phyloP scores from a whole-genome alignment of 352 stramenopile genomes.

The Globisporangium nagaii region DNA sequence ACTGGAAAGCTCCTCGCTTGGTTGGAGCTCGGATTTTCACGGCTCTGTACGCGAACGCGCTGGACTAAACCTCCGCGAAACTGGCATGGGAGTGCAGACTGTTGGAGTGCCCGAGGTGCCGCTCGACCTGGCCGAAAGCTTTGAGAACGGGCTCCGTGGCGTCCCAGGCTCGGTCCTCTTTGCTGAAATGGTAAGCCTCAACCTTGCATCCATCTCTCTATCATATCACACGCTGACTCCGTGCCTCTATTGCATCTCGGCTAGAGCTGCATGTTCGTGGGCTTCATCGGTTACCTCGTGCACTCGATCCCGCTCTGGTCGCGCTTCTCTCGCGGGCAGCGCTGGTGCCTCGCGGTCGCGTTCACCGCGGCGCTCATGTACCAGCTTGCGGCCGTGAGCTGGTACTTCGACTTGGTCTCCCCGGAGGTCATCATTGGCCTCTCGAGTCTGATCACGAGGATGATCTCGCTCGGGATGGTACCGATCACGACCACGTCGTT shows the following conservation, averaged over 20 bases:
- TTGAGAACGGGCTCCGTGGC: conserved; percentile 18
- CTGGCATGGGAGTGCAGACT: background rate
- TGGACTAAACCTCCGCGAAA: too few relatives aligned
- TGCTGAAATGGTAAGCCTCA: conserved; percentile 41
- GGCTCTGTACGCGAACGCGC: too few relatives aligned
- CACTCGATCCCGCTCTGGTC: conserved; percentile 47
- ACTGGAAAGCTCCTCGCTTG: too few relatives aligned
- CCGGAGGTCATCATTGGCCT: conserved; percentile 46
- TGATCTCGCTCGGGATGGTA: conserved; percentile 69
- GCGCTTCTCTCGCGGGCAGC: conserved; percentile 47
- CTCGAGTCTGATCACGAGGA: conserved; percentile 62
- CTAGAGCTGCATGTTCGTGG: conserved; percentile 58
- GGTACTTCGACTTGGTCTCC: conserved; percentile 33
- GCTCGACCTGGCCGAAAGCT: conserved; percentile 2
- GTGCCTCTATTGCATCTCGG: too few relatives aligned
- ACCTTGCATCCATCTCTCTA: background rate
- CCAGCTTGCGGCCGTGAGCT: conserved; percentile 37
- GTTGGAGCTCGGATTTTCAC: too few relatives aligned
- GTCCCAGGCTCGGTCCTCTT: conserved; percentile 39
- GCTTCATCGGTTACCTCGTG: conserved; percentile 56
- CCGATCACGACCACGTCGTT: conserved; percentile 69
- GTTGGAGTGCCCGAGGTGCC: conserved; percentile 1
- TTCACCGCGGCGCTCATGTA: conserved; percentile 39
- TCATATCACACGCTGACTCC: too few relatives aligned
- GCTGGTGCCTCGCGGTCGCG: conserved; percentile 39